phyloP scores from a whole-genome alignment of 2,329 filamentous ascomycete genomes.

The Pseudogymnoascus sp. region DNA sequence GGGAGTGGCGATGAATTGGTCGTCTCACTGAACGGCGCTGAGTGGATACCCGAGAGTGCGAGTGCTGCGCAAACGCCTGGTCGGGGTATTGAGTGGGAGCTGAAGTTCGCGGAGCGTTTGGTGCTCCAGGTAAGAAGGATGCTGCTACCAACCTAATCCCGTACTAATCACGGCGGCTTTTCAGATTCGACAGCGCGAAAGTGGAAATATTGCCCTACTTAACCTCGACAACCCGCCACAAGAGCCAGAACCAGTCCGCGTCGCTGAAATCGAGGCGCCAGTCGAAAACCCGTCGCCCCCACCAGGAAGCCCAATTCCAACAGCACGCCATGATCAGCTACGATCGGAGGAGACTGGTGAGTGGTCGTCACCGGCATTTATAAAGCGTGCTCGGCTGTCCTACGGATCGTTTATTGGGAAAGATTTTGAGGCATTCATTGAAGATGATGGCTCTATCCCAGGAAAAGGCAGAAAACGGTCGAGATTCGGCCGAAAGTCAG shows the following conservation, averaged over 20 bases:
- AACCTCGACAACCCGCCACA: conserved; percentile 40
- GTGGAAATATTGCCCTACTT: conserved; percentile 40
- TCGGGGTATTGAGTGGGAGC: conserved; percentile 48
- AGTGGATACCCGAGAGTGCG: conserved; percentile 40
- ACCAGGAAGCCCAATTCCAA: conserved; percentile 17
- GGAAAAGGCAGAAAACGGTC: conserved; percentile 61
- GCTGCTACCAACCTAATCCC: conserved; percentile 2
- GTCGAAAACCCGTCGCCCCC: conserved; percentile 20
- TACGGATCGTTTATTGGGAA: conserved; percentile 59
- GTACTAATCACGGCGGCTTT: conserved; percentile 23
- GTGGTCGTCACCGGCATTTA: conserved; percentile 72
- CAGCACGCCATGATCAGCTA: conserved; percentile 28
- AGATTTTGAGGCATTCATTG: conserved; percentile 55
- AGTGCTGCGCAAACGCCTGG: conserved; percentile 40
- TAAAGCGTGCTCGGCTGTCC: conserved; percentile 62
- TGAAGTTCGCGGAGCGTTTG: conserved; percentile 46
- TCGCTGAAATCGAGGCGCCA: conserved; percentile 17
- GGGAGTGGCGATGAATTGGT: conserved; percentile 71
- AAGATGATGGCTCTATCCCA: conserved; percentile 54
- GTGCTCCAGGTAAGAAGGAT: conserved; percentile 35
- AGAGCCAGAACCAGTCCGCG: conserved; percentile 16
- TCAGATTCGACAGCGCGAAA: conserved; percentile 39
- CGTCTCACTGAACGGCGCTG: conserved; percentile 59
- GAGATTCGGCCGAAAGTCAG: conserved; percentile 57
- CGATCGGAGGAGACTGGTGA: conserved; percentile 37